These are phyloP conservation scores for Mucor indicus DNA, from an alignment of 371 early-diverging fungal genomes.

Conservation along the genomic window DNA sequence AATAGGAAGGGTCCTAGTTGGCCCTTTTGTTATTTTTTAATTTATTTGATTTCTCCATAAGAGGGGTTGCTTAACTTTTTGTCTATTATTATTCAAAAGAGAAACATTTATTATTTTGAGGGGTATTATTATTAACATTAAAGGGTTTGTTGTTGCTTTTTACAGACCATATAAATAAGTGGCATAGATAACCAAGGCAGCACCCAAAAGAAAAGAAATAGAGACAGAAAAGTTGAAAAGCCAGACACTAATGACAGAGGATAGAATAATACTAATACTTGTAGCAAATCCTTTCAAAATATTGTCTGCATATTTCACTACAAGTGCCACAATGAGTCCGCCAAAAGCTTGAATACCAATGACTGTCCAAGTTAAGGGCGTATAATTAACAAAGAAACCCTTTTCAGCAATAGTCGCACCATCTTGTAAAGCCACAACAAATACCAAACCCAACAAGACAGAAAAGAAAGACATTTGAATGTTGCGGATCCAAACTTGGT, in stretches of 20 bases:
- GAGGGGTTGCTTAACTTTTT: no score
- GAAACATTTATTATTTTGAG: no score
- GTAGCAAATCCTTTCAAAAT: slow-evolving; percentile 97
- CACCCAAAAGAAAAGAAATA: slow-evolving; percentile 71
- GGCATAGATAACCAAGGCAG: slow-evolving; percentile 72
- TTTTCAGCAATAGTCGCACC: slow-evolving; percentile 64
- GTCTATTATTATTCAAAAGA: no score
- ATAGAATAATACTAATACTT: slow-evolving; percentile 90
- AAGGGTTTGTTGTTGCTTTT: no score
- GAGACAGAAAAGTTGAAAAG: slow-evolving; percentile 78
- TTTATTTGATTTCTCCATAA: no score
- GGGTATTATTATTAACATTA: no score
- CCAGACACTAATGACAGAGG: slow-evolving; percentile 68
- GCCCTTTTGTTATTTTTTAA: no score
- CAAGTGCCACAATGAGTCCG: slow-evolving; percentile 91
- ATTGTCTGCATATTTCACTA: slow-evolving; percentile 96
- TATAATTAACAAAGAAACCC: slow-evolving; percentile 93
- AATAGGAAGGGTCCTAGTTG: no score
- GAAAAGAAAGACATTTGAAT: slow-evolving; percentile 85
- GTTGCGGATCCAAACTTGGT: slow-evolving; percentile 84
- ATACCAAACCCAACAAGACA: slow-evolving; percentile 60
- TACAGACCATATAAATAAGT: slow-evolving; percentile 74
- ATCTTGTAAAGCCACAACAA: slow-evolving; percentile 72
- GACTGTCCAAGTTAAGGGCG: slow-evolving; percentile 68
- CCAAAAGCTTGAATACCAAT: slow-evolving; percentile 89